phyloP scores from a whole-genome alignment of 2,329 filamentous ascomycete species.

The Alternaria atra region DNA sequence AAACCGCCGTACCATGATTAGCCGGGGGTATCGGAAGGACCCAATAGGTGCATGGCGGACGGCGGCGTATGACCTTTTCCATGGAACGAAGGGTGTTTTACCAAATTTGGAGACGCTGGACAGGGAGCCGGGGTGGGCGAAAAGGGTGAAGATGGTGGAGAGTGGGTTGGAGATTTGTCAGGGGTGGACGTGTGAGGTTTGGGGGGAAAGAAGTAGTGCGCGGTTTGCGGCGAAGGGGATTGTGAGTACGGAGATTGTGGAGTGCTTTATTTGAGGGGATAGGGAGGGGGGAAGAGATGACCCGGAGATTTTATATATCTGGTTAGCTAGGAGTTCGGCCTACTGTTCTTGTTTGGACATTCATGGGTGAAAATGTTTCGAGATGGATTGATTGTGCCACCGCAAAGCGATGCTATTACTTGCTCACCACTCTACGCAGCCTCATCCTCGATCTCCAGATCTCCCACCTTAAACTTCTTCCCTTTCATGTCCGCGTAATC shows the following conservation, averaged over 20 bases:
- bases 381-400: too few relatives aligned
- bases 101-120: neutral
- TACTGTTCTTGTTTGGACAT: neutral
- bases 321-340: neutral
- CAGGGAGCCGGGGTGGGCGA: neutral
- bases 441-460: constrained; percentile 55
- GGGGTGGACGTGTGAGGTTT: neutral
- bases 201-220: neutral
- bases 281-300: neutral
- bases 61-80: neutral
- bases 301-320: too few relatives aligned
- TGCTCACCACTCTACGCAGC: constrained; percentile 25
- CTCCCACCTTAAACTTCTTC: constrained; percentile 52
- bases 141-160: neutral
- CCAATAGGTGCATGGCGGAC: neutral
- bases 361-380: neutral
- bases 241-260: neutral
- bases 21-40: neutral
- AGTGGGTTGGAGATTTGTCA: neutral
- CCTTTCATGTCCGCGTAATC: constrained; percentile 54
- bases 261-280: constrained; percentile 1
- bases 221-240: neutral
- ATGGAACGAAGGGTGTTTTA: neutral
- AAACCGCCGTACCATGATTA: neutral
- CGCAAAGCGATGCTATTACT: too few relatives aligned